Percentiles rank a stretch among this genome's conserved stretches.
Conservation (phyloP, 306 rosid genomes). For the Quercus dentata region DNA sequence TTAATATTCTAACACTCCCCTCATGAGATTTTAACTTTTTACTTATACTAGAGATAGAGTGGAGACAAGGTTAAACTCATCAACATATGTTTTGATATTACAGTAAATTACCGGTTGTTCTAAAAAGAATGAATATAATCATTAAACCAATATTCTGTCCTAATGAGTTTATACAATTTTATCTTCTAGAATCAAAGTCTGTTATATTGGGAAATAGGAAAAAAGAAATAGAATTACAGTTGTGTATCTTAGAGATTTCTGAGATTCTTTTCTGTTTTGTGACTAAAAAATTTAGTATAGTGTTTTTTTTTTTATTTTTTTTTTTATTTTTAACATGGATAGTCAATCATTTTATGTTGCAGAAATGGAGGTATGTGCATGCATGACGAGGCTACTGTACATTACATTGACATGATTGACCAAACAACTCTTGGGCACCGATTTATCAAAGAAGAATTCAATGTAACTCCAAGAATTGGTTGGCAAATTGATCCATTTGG, state of each 20-base stretch:
- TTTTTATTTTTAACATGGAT: constrained; percentile 39
- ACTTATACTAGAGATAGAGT: too few species aligned
- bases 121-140: too few species aligned
- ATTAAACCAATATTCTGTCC: too few species aligned
- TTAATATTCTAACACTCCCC: background rate
- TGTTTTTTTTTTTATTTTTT: background rate
- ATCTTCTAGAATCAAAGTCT: too few species aligned
- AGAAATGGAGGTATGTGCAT: constrained; percentile 95
- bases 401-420: constrained; percentile 88
- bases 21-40: background rate
- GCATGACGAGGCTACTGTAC: constrained; percentile 88
- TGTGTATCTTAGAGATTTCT: background rate
- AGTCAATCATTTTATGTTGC: constrained; percentile 50
- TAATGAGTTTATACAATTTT: too few species aligned
- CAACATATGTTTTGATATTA: too few species aligned
- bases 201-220: too few species aligned
- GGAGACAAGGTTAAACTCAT: too few species aligned
- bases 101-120: too few species aligned
- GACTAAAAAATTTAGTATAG: background rate
- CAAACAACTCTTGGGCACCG: constrained; percentile 87
- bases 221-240: background rate
- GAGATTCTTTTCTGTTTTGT: background rate
- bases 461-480: constrained; percentile 66
- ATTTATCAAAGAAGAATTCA: constrained; percentile 62
- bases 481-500: constrained; percentile 98